Evolutionary conservation across 108 stramenopile species (phyloP).

Genomic region (Skeletonema menzelii): DNA sequence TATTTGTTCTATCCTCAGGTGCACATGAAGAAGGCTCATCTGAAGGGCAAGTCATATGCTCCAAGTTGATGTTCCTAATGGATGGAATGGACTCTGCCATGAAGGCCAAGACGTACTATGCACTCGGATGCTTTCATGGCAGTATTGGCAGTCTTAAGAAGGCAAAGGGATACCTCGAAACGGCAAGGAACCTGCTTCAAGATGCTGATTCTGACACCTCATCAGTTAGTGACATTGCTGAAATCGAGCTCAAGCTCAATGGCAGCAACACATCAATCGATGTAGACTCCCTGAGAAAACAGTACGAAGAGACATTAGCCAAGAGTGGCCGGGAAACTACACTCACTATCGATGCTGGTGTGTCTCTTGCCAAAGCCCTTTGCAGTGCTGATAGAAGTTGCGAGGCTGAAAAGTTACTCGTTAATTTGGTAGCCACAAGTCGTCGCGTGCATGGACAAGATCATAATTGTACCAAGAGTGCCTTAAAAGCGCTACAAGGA

Average conservation of each 20-base stretch:
- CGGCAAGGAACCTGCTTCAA: neutral
- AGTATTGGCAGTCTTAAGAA: neutral
- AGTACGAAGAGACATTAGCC: too few relatives aligned
- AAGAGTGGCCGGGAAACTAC: too few relatives aligned
- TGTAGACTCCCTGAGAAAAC: too few relatives aligned
- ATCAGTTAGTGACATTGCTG: neutral
- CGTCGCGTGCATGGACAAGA: neutral
- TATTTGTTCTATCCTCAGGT: neutral
- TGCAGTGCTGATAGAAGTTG: neutral
- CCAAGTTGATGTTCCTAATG: neutral
- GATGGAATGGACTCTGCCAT: neutral
- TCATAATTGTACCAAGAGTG: neutral
- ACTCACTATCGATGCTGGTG: neutral
- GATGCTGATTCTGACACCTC: neutral
- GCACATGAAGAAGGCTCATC: neutral
- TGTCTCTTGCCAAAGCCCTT: neutral
- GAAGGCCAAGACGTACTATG: neutral
- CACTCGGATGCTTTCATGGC: neutral
- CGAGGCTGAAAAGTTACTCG: neutral
- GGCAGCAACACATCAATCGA: neutral
- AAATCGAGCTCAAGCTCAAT: neutral
- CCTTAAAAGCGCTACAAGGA: neutral
- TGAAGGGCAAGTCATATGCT: neutral
- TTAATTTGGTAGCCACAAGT: neutral
- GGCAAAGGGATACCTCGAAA: neutral